Evolutionary conservation across 2,329 filamentous ascomycete genomes (phyloP).

Genomic region (Ambrosiella beaveri): DNA sequence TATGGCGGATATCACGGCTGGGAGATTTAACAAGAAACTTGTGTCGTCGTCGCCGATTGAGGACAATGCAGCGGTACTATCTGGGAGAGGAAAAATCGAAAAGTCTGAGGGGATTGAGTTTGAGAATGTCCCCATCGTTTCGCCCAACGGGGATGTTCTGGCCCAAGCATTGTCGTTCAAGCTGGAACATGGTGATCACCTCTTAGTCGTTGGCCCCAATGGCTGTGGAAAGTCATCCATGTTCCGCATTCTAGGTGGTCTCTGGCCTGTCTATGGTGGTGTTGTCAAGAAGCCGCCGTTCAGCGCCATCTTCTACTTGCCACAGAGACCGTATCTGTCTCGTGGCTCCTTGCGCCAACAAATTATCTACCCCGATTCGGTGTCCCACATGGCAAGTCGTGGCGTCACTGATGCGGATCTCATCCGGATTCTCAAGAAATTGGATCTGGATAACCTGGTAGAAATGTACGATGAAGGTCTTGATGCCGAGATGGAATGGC

Average conservation of each 20-base stretch:
- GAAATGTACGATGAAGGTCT: constrained; percentile 61
- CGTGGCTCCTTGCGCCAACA: constrained; percentile 87
- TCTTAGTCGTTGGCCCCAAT: constrained; percentile 90
- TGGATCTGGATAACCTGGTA: constrained; percentile 72
- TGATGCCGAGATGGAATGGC: constrained; percentile 93
- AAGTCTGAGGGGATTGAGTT: constrained; percentile 78
- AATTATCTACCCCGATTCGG: constrained; percentile 84
- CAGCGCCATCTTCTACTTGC: constrained; percentile 93
- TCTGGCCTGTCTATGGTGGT: constrained; percentile 96
- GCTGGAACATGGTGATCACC: constrained; percentile 70
- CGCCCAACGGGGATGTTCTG: constrained; percentile 86
- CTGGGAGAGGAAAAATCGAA: constrained; percentile 62
- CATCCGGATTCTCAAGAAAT: constrained; percentile 53
- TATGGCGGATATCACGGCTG: constrained; percentile 80
- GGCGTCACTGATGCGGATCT: constrained; percentile 71
- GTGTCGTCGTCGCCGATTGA: constrained; percentile 75
- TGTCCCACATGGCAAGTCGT: constrained; percentile 74
- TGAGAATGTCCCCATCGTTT: constrained; percentile 83
- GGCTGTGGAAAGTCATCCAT: constrained; percentile 93
- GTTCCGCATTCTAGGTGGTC: constrained; percentile 85
- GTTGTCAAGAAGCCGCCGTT: constrained; percentile 82
- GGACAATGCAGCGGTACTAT: constrained; percentile 66
- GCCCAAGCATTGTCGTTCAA: constrained; percentile 74
- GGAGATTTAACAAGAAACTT: constrained; percentile 89
- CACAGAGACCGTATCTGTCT: constrained; percentile 84